Percentiles rank a stretch among this genome's conserved stretches.
These are phyloP conservation scores for Lagenaria siceraria DNA, from an alignment of 306 rosid species.

Conservation along the genomic window DNA sequence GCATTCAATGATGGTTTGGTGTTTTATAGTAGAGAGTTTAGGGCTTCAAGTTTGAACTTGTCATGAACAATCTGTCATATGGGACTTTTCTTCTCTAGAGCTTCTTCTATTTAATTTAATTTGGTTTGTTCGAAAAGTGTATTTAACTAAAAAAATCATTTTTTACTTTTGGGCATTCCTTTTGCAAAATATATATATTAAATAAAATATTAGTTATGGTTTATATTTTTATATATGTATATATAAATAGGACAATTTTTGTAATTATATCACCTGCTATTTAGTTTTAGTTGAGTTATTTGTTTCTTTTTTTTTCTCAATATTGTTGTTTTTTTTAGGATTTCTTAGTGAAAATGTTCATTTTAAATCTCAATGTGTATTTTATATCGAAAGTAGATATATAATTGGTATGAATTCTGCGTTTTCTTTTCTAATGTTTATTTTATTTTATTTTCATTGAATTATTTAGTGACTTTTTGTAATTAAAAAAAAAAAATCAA, in stretches of 20 bases:
- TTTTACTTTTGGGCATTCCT: neutral
- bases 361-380: too few species aligned
- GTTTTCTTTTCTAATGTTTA: too few species aligned
- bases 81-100: neutral
- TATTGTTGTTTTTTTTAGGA: too few species aligned
- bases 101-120: neutral
- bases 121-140: neutral
- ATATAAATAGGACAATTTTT: neutral
- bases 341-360: too few species aligned
- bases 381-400: too few species aligned
- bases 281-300: neutral
- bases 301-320: too few species aligned
- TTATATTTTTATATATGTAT: neutral
- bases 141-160: neutral
- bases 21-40: neutral
- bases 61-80: neutral
- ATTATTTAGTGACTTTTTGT: too few species aligned
- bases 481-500: too few species aligned
- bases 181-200: neutral
- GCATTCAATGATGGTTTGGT: neutral
- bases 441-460: too few species aligned
- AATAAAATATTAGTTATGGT: neutral
- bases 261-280: neutral
- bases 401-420: too few species aligned
- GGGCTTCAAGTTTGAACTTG: neutral